These are phyloP conservation scores for Calophaca sinica DNA, from an alignment of 306 rosid genomes.

Conservation along the genomic window DNA sequence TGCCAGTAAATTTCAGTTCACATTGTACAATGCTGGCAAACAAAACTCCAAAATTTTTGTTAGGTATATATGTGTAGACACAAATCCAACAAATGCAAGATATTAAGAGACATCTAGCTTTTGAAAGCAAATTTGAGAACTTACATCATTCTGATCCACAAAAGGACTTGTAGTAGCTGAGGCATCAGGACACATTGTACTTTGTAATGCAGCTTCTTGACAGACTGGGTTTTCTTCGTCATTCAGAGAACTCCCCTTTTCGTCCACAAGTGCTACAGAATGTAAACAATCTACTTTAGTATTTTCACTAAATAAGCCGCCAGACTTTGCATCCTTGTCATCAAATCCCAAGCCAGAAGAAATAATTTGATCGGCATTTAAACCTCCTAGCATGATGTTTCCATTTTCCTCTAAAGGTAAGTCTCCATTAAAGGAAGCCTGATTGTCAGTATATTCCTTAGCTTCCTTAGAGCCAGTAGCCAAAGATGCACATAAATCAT, in stretches of 20 bases:
- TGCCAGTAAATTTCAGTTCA: conserved; percentile 21
- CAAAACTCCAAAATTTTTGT: background rate
- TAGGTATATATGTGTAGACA: conserved; percentile 12
- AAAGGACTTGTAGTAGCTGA: conserved; percentile 50
- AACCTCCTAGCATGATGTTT: conserved; percentile 46
- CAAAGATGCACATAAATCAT: conserved; percentile 49
- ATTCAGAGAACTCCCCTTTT: conserved; percentile 53
- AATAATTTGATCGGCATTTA: conserved; percentile 59
- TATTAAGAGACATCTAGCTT: conserved; percentile 10
- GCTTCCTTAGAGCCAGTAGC: conserved; percentile 53
- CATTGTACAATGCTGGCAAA: background rate
- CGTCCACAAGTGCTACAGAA: conserved; percentile 57
- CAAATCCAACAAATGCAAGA: conserved; percentile 34
- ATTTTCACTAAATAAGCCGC: conserved; percentile 50
- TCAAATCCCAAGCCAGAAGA: conserved; percentile 57
- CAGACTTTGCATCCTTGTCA: conserved; percentile 58
- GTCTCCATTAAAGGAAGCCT: conserved; percentile 52
- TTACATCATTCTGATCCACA: conserved; percentile 64
- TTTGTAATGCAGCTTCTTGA: conserved; percentile 57
- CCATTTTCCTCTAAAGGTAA: conserved; percentile 53
- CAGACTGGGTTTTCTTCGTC: conserved; percentile 53
- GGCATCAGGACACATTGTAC: conserved; percentile 55
- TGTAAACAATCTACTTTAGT: conserved; percentile 51
- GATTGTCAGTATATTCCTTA: conserved; percentile 51
- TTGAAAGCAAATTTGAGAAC: conserved; percentile 48